Evolutionary conservation across 257 asterid genomes (phyloP), one percentile per base, ranked within the genome.

Genomic region (Phtheirospermum japonicum): DNA sequence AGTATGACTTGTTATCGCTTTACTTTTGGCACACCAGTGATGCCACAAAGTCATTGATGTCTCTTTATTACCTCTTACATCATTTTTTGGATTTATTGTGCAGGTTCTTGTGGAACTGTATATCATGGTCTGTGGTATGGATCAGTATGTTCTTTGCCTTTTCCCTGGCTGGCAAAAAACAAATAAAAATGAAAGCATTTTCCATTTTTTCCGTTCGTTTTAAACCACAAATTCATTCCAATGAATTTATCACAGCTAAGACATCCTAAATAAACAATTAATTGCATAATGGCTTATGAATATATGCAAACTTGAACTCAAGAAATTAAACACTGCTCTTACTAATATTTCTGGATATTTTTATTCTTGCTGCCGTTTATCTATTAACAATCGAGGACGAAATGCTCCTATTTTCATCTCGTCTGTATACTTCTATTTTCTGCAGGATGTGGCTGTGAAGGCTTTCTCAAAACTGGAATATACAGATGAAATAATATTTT

Each of bases 81-180:
- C n/a, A n/a, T n/a, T n/a, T 53, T 51, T 71, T 33, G 61, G 54
- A 68, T 69, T 46, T 61, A 23, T 63, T 62, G 23, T 76, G 81
- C 89, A 93, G 99, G 99, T 70, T 89, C 95, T 31, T 89, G 97
- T 81, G 99, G 99, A 77, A 84, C 96, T 51, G 99, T 93, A 36
- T 93, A 85, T 74, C 96, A 89, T 77, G 99, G 87, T 73, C 82
- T 83, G 87, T 89, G 95, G 99, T 83, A 85, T 80, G 99, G 95
- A 93, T 93, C 99, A 62, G 99, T 93, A 93, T 64, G 99, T 89
- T 73, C 81, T 77, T 68, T 59, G 56, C 33, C 95, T 80, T 87
- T 75, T 71, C 31, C 65, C 65, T 64, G 32, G 30, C 14, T n/a
- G n/a, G n/a, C n/a, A n/a, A n/a, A n/a, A 40, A 11, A 40, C 16